phyloP scores from a whole-genome alignment of 768 basidiomycete genomes.

The Phanerochaete carnosa region DNA sequence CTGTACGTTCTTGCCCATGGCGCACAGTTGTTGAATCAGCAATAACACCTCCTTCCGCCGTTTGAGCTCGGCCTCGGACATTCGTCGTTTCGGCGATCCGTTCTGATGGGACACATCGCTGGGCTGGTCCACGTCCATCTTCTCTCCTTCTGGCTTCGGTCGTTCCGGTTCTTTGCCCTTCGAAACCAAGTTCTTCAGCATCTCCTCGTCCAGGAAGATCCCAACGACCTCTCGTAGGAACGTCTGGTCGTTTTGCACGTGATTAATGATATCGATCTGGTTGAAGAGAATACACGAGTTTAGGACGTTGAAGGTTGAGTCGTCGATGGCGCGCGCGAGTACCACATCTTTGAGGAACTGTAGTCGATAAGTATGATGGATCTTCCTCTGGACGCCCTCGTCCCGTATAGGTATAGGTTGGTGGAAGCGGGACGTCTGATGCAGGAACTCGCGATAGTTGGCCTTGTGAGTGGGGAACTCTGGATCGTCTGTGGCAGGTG shows the following conservation, averaged over 20 bases:
- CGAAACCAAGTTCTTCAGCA: constrained; percentile 26
- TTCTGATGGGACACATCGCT: constrained; percentile 31
- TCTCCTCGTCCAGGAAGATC: constrained; percentile 71
- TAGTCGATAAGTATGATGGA: constrained; percentile 95
- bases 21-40: constrained; percentile 87
- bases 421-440: constrained; percentile 78
- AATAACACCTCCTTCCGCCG: constrained; percentile 76
- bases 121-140: constrained; percentile 27
- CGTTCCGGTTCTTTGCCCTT: constrained; percentile 25
- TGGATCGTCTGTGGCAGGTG: constrained; percentile 72
- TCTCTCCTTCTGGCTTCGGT: constrained; percentile 19
- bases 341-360: constrained; percentile 99
- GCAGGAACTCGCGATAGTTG: constrained; percentile 92
- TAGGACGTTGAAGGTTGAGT: constrained; percentile 94
- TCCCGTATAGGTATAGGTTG: constrained; percentile 87
- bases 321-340: constrained; percentile 90
- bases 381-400: constrained; percentile 71
- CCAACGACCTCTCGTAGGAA: constrained; percentile 79
- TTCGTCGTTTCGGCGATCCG: constrained; percentile 41
- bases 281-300: constrained; percentile 98
- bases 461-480: constrained; percentile 97
- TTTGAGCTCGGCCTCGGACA: constrained; percentile 50
- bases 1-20: constrained; percentile 97
- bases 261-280: constrained; percentile 95
- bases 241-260: constrained; percentile 73